These are phyloP conservation scores for Epicoccum sorghinum DNA, from an alignment of 2,329 filamentous ascomycete genomes.

Conservation along the genomic window DNA sequence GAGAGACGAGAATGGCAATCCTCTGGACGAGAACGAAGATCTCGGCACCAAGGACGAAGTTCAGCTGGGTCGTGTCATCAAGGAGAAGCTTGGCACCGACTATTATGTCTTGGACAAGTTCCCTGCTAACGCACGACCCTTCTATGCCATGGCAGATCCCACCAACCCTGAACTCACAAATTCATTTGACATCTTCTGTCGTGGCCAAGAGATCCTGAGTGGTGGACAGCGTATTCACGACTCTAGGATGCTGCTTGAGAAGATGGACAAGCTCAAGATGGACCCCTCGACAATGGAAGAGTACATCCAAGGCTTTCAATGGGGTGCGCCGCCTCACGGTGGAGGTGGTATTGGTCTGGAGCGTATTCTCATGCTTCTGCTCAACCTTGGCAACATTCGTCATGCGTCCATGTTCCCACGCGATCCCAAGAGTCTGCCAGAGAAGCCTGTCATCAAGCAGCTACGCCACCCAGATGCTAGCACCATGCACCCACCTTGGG, in stretches of 20 bases:
- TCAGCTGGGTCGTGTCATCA: constrained; percentile 80
- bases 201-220: constrained; percentile 90
- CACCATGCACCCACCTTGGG: constrained; percentile 74
- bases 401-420: constrained; percentile 86
- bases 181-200: constrained; percentile 93
- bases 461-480: constrained; percentile 89
- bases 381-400: constrained; percentile 87
- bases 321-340: constrained; percentile 86
- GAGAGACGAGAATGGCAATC: constrained; percentile 76
- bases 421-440: constrained; percentile 85
- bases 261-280: constrained; percentile 78
- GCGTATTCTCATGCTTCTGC: constrained; percentile 82
- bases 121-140: constrained; percentile 80
- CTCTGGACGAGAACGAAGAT: constrained; percentile 75
- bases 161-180: constrained; percentile 77
- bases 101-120: constrained; percentile 97
- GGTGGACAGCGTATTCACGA: constrained; percentile 94
- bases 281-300: constrained; percentile 85
- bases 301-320: constrained; percentile 86
- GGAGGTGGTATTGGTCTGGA: constrained; percentile 90
- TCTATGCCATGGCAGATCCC: constrained; percentile 87
- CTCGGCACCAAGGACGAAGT: constrained; percentile 86
- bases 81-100: constrained; percentile 84
- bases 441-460: constrained; percentile 64
- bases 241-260: constrained; percentile 72